These are phyloP conservation scores for Zymoseptoria crescenta DNA, from an alignment of 2,329 filamentous ascomycete species.

Conservation along the genomic window DNA sequence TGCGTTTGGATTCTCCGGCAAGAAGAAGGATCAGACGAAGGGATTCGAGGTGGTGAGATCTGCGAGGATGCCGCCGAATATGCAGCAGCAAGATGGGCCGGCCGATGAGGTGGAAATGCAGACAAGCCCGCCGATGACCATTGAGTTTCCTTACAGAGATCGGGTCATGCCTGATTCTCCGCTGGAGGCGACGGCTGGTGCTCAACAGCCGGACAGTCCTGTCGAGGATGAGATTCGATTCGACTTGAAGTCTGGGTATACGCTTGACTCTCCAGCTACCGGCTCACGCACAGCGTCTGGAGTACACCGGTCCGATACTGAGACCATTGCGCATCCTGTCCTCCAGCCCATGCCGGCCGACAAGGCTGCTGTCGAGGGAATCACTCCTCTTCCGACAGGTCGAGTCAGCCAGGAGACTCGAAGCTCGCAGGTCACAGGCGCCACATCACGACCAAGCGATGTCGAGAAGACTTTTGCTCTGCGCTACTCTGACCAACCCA, in stretches of 20 bases:
- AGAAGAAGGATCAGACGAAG: conserved; percentile 80
- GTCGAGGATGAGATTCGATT: neutral
- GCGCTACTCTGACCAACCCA: conserved; percentile 16
- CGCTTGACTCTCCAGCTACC: neutral
- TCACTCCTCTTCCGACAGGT: conserved; percentile 3
- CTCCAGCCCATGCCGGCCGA: conserved; percentile 16
- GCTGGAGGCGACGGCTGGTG: neutral
- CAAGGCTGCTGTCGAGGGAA: conserved; percentile 14
- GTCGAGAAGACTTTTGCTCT: neutral
- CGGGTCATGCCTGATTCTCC: conserved; percentile 13
- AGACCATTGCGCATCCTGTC: conserved; percentile 14
- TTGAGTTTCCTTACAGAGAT: conserved; percentile 15
- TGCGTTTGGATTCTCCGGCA: conserved; percentile 40
- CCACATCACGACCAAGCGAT: neutral
- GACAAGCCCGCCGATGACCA: conserved; percentile 24
- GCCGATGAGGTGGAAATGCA: conserved; percentile 42
- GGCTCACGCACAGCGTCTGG: neutral
- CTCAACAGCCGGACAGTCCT: neutral
- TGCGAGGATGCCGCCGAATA: conserved; percentile 67
- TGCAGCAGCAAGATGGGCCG: conserved; percentile 50
- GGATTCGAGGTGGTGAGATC: conserved; percentile 96
- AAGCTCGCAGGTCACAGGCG: neutral
- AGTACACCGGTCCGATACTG: conserved; percentile 10
- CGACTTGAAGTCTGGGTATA: neutral
- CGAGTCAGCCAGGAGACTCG: conserved; percentile 9